These are phyloP conservation scores for Nicotiana attenuata DNA, from an alignment of 257 asterid species.

Conservation along the genomic window DNA sequence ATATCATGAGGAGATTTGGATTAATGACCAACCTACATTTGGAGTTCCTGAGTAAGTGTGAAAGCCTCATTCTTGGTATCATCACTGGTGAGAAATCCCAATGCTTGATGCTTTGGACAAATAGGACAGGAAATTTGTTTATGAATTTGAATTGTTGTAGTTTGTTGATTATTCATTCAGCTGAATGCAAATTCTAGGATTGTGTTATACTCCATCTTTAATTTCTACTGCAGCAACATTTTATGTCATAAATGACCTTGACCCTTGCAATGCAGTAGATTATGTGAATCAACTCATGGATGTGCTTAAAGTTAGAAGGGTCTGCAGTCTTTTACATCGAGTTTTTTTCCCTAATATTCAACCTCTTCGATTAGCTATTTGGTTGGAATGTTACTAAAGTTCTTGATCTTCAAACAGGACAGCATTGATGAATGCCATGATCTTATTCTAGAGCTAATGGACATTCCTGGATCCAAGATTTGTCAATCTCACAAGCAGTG, in stretches of 20 bases:
- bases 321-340: background rate
- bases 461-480: no score
- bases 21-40: constrained; percentile 38
- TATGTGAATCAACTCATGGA: constrained; percentile 22
- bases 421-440: no score
- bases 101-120: no score
- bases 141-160: no score
- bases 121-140: no score
- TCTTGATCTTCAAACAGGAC: no score
- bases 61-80: constrained; percentile 42
- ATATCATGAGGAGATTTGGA: constrained; percentile 63
- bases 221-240: constrained; percentile 49
- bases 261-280: constrained; percentile 25
- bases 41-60: constrained; percentile 55
- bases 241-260: constrained; percentile 36
- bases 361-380: no score
- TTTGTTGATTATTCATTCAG: no score
- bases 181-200: no score
- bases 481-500: no score
- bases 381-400: no score
- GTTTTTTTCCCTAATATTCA: background rate
- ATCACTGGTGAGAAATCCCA: constrained; percentile 48
- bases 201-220: constrained; percentile 35
- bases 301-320: constrained; percentile 27
- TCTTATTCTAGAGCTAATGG: no score